phyloP scores from a whole-genome alignment of 352 stramenopile genomes.

The Hyaloperonospora arabidopsidis region DNA sequence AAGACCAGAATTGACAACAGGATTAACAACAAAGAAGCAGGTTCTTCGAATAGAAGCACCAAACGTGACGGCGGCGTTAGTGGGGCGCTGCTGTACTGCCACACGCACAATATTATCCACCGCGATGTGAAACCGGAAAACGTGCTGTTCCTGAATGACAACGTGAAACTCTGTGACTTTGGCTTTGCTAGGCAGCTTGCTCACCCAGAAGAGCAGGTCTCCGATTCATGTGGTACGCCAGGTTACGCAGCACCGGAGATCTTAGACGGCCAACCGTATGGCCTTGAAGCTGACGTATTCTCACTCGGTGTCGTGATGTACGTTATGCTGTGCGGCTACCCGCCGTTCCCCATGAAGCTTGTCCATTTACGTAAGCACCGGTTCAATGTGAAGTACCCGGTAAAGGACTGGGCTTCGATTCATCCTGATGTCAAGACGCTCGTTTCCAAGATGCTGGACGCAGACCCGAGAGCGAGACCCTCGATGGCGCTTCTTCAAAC shows the following conservation, averaged over 20 bases:
- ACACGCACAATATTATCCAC: conserved; percentile 82
- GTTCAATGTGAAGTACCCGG: conserved; percentile 77
- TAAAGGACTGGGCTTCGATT: conserved; percentile 69
- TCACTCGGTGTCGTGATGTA: conserved; percentile 86
- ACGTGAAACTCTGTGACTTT: conserved; percentile 83
- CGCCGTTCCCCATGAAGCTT: conserved; percentile 85
- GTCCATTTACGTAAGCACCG: conserved; percentile 70
- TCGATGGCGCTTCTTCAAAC: conserved; percentile 45
- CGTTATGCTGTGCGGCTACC: conserved; percentile 85
- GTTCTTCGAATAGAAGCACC: conserved; percentile 61
- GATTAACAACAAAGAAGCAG: conserved; percentile 81
- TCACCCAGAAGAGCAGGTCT: conserved; percentile 52
- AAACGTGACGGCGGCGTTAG: conserved; percentile 57
- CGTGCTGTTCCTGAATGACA: conserved; percentile 63
- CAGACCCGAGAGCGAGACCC: conserved; percentile 58
- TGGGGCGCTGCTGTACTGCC: conserved; percentile 90
- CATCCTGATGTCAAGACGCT: conserved; percentile 61
- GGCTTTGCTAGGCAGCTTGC: conserved; percentile 72
- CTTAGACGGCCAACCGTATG: conserved; percentile 73
- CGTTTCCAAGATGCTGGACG: conserved; percentile 67
- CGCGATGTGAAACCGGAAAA: conserved; percentile 85
- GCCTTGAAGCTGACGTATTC: conserved; percentile 80
- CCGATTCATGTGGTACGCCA: conserved; percentile 75
- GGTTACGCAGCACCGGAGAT: conserved; percentile 82
- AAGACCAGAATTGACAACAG: too few species aligned